Percentiles rank a stretch among this genome's conserved stretches.
Conservation (phyloP, 2,329 filamentous ascomycete genomes). For the Fusarium sp. region DNA sequence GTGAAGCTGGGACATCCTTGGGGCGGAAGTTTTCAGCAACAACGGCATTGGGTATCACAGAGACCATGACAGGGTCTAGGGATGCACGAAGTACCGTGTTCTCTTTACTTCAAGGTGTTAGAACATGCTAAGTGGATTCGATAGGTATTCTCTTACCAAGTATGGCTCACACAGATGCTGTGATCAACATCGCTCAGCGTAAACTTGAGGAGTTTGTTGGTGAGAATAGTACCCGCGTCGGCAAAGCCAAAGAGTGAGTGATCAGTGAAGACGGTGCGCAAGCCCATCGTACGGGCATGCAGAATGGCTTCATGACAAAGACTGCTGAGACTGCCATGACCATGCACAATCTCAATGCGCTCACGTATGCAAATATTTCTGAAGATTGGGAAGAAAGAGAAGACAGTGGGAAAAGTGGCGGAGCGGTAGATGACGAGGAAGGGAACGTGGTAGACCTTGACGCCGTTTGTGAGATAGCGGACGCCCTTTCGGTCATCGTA, state of each 20-base stretch:
- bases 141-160: constrained; percentile 70
- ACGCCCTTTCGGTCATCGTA: constrained; percentile 92
- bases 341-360: constrained; percentile 95
- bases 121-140: background rate
- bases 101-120: constrained; percentile 76
- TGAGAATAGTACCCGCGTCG: constrained; percentile 93
- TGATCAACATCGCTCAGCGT: constrained; percentile 96
- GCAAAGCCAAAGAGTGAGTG: constrained; percentile 98
- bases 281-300: constrained; percentile 94
- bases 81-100: constrained; percentile 96
- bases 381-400: constrained; percentile 98
- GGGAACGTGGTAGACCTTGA: constrained; percentile 98
- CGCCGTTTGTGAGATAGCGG: constrained; percentile 94
- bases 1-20: constrained; percentile 53
- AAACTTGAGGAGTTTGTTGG: constrained; percentile 97
- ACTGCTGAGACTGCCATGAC: constrained; percentile 93
- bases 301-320: constrained; percentile 95
- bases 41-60: constrained; percentile 96
- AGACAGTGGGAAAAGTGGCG: constrained; percentile 93
- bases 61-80: constrained; percentile 95
- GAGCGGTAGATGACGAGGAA: constrained; percentile 96
- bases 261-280: constrained; percentile 96
- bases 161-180: constrained; percentile 98
- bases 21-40: constrained; percentile 96
- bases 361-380: constrained; percentile 95